Percentiles rank a stretch among this genome's conserved stretches.
phyloP scores from a whole-genome alignment of 73 alveolate genomes.

The Symbiodinium pilosum region DNA sequence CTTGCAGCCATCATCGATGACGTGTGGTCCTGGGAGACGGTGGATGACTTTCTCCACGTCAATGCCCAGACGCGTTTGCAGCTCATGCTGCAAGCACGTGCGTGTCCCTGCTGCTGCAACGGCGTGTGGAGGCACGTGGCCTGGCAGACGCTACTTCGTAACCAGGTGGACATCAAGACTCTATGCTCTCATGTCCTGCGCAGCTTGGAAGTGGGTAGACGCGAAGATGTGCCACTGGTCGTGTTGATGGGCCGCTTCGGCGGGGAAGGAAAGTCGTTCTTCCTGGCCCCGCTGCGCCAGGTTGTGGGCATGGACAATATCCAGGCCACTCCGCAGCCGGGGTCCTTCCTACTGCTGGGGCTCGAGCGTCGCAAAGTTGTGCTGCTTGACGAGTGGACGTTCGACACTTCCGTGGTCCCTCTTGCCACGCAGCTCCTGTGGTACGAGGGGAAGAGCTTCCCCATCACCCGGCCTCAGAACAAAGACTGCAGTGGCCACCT shows the following conservation, averaged over 20 bases:
- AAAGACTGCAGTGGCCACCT: too few relatives aligned
- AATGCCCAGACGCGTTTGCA: not conserved
- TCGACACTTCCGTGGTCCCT: too few relatives aligned
- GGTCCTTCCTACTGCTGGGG: not conserved
- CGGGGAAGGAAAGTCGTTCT: constrained; percentile 29
- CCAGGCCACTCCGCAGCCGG: constrained; percentile 26
- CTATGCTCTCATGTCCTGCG: not conserved
- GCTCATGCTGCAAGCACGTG: not conserved
- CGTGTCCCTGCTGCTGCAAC: not conserved
- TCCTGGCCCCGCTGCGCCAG: not conserved
- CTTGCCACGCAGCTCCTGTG: too few relatives aligned
- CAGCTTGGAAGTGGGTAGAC: not conserved
- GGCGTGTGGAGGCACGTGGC: not conserved
- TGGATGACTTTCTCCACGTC: not conserved
- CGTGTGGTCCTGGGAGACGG: constrained; percentile 41
- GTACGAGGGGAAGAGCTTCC: constrained; percentile 26
- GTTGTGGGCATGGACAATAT: not conserved
- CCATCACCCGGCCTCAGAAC: constrained; percentile 16
- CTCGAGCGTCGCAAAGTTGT: too few relatives aligned
- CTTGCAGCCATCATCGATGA: not conserved
- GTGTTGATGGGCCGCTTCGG: constrained; percentile 50
- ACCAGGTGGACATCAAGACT: not conserved
- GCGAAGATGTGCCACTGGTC: not conserved
- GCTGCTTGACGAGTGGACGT: too few relatives aligned
- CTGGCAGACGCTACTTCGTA: not conserved